Evolutionary conservation across 202 grass and related monocot genomes (phyloP).

Genomic region (Cymbopogon flexuosus): DNA sequence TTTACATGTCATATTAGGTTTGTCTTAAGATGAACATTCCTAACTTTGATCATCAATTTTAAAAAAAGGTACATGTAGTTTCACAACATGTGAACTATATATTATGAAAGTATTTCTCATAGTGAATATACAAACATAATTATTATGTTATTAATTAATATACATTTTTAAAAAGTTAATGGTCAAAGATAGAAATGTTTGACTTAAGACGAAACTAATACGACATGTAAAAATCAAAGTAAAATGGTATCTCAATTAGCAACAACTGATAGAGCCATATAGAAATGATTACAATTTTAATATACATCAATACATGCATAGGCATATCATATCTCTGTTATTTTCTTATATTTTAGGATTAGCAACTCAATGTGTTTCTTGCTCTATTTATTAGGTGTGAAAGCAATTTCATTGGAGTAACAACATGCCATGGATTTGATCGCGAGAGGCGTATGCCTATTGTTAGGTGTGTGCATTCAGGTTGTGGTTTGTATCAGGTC

Average conservation of each 20-base stretch:
- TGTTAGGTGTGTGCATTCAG: not conserved
- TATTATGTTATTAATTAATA: not conserved
- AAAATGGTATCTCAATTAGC: not conserved
- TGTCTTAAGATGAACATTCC: too few species aligned
- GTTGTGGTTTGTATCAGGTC: not conserved
- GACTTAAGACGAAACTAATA: not conserved
- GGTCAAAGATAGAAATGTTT: not conserved
- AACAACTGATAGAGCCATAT: not conserved
- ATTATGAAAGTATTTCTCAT: too few species aligned
- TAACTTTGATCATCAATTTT: too few species aligned
- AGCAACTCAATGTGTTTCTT: not conserved
- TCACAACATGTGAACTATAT: too few species aligned
- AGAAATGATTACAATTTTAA: not conserved
- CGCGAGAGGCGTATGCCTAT: not conserved
- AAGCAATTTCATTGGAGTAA: not conserved
- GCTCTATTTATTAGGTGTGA: not conserved
- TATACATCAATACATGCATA: too few species aligned
- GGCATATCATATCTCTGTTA: too few species aligned
- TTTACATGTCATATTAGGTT: not conserved
- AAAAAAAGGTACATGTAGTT: too few species aligned
- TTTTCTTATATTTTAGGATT: too few species aligned
- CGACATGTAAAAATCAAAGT: not conserved
- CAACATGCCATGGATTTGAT: not conserved
- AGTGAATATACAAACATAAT: too few species aligned
- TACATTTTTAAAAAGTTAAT: not conserved